phyloP scores from a whole-genome alignment of 1,284 basidiomycete species.

The Taiwanofungus camphoratus region DNA sequence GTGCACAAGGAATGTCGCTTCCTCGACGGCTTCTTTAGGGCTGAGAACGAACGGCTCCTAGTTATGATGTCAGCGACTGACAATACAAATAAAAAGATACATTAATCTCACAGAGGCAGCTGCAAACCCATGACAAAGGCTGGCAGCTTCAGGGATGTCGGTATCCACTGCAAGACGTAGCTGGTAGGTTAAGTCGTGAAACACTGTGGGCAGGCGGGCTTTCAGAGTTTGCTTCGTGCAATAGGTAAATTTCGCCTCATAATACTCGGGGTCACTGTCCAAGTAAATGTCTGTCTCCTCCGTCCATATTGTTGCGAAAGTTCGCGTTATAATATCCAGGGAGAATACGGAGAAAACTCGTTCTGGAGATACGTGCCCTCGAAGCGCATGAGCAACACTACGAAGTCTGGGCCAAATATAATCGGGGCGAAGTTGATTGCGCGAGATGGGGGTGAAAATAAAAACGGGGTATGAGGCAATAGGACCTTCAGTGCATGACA shows the following conservation, averaged over 20 bases:
- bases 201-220: constrained; percentile 18
- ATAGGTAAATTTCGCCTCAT: constrained; percentile 53
- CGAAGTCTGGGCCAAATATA: constrained; percentile 27
- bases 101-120: constrained; percentile 44
- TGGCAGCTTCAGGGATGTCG: constrained; percentile 41
- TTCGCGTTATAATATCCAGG: constrained; percentile 38
- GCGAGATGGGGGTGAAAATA: constrained; percentile 28
- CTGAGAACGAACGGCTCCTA: constrained; percentile 52
- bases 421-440: constrained; percentile 15
- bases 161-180: constrained; percentile 37
- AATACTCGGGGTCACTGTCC: constrained; percentile 44
- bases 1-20: constrained; percentile 46
- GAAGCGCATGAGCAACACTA: constrained; percentile 22
- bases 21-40: constrained; percentile 34
- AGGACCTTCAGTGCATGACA: constrained; percentile 49
- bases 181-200: constrained; percentile 27
- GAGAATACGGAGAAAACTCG: constrained; percentile 69
- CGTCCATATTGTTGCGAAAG: constrained; percentile 48
- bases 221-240: constrained; percentile 44
- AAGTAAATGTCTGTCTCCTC: constrained; percentile 33
- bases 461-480: constrained; percentile 48
- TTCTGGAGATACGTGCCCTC: constrained; percentile 16
- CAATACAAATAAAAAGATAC: constrained; percentile 4
- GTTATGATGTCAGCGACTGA: constrained; percentile 5
- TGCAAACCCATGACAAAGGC: constrained; percentile 52